Base-by-base conservation (phyloP, 345 rosid genomes). In the Ceriops tagal region DNA sequence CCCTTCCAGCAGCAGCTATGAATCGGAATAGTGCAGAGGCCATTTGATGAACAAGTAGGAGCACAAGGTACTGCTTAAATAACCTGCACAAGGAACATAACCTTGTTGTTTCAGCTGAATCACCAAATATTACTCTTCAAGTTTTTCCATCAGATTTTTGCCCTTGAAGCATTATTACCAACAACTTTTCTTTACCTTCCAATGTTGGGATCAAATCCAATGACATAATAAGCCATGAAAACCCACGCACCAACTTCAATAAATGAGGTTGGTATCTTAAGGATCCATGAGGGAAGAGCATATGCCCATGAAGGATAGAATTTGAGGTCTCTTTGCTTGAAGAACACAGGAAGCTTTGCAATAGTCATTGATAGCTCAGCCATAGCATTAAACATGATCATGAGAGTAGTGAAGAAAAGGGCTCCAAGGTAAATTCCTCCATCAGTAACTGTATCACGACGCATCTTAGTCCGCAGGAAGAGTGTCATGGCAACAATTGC, bases 231-330 rank as follows among this genome's bases (percentile, higher is more conserved):
- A 20, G 90, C 79, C 59, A 79, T 11, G 78, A 81, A 85, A 13
- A 85, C 80, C 85, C 89, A 83, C 47, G 82, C 66, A 27, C 73
- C 83, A 27, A 84, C 91, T 80, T 89, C 97, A 21, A 78, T 24
- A n/a, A 89, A 75, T 46, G 92, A 58, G 69, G 86, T 75, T 11
- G 97, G 96, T 60, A 86, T 83, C 75, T 87, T 86, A 53, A 89
- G 83, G 62, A 91, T 79, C 96, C 97, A 91, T 57, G 90, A 30
- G 9, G 97, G 96, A 35, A 92, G 69, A 69, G 92, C 78, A 78
- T 85, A 89, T 5, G 85, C 83, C 97, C 96, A 92, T 5, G 93
- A 28, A 47, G 97, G 96, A 75, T 72, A 89, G 83, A 89, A 92
- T 37, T 77, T 77, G 10, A 83, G 81, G 68, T 86, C 90, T 70